Base-by-base conservation (phyloP, 441 rosid genomes). In the Aquilaria agallochum region DNA sequence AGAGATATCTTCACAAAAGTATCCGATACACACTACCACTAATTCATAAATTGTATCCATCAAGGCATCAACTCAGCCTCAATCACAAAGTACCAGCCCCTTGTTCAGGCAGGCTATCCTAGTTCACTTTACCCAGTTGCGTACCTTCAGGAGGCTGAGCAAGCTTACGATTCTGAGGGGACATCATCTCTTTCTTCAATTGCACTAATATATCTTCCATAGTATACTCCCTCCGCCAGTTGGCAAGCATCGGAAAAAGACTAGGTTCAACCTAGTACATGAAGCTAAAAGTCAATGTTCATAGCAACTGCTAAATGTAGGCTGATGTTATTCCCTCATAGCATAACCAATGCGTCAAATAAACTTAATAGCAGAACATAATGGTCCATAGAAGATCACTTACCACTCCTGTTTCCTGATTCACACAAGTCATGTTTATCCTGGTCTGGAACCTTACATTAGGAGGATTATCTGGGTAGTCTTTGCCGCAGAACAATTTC, bases 121-220 rank as follows among this genome's bases (percentile, higher is more conserved):
- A 36, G 42, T 8, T 36, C 7, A 36, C 42, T 36, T 4, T 36
- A 36, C 7, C 5, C 5, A 64, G 13, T 10, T 47, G 48, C 68
- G 32, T 47, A 87, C 93, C 90, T 82, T 87, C 93, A 53, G 93
- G 88, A 72, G 93, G 93, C 70, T 87, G 93, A 51, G 82, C 66
- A 11, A 87, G 86, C 76, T 79, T 87, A 71, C 93, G 81, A 62
- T 84, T 87, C 55, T 84, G 93, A 10, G 90, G 84, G 56, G 88
- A 79, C 76, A 67, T 59, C 93, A 87, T 87, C 65, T 84, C 93
- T 72, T 87, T 87, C 83, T 84, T 87, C 79, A 87, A 62, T 55
- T 82, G 86, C 54, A 80, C 73, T 67, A 87, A 69, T 70, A 82
- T 76, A 59, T 84, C 86, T 75, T 87, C 93, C 90, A 87, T 82